Evolutionary conservation across 371 early-diverging fungal species (phyloP).

Genomic region (Entomophthora muscae): DNA sequence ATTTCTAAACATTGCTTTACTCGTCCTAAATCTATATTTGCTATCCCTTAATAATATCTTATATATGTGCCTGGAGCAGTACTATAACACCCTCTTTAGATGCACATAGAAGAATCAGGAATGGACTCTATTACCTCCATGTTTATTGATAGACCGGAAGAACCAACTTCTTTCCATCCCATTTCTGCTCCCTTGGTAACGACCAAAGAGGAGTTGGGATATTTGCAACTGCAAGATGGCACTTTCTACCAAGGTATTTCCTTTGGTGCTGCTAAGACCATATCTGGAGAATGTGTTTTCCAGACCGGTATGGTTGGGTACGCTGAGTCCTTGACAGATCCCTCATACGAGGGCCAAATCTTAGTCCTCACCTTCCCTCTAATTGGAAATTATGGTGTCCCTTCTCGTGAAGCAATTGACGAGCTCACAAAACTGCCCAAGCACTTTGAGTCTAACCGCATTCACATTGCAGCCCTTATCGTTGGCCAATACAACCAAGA

Average conservation of each 20-base stretch:
- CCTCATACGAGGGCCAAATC: slow-evolving; percentile 90
- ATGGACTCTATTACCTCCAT: not conserved
- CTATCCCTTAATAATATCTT: no score
- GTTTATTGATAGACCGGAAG: not conserved
- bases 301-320: slow-evolving; percentile 94
- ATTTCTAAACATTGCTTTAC: no score
- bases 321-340: slow-evolving; percentile 91
- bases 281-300: slow-evolving; percentile 94
- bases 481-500: slow-evolving; percentile 79
- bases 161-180: slow-evolving; percentile 18
- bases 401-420: slow-evolving; percentile 57
- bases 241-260: slow-evolving; percentile 73
- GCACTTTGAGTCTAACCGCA: slow-evolving; percentile 81
- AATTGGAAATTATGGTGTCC: slow-evolving; percentile 92
- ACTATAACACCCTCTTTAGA: no score
- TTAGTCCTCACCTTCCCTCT: slow-evolving; percentile 88
- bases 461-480: slow-evolving; percentile 78
- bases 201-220: slow-evolving; percentile 28
- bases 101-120: not conserved
- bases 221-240: slow-evolving; percentile 71
- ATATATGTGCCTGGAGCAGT: no score
- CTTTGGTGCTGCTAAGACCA: slow-evolving; percentile 70
- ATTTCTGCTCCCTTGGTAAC: slow-evolving; percentile 26
- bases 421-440: slow-evolving; percentile 54
- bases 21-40: no score